A percentile compares a stretch with the other conserved stretches of the same genome.
Evolutionary conservation across 225 moss, liverwort and hornwort genomes (phyloP).

Genomic region (Antitrichia curtipendula): DNA sequence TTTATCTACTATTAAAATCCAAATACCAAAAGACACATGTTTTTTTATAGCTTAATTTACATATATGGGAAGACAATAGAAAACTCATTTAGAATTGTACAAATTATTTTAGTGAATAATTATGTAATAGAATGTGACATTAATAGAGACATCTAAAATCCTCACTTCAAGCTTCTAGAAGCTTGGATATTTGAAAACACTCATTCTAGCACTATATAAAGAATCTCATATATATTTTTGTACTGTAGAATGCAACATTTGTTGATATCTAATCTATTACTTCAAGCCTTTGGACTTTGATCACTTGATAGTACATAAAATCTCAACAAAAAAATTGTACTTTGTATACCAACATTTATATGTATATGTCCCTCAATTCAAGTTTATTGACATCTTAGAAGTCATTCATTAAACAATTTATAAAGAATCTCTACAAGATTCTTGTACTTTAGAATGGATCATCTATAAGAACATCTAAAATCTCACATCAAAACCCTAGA

Average conservation of each 20-base stretch:
- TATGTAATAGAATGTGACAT: neutral
- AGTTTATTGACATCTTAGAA: neutral
- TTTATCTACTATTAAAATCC: neutral
- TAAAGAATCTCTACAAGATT: neutral
- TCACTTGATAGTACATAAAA: neutral
- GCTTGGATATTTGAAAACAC: neutral
- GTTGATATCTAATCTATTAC: neutral
- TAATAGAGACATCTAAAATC: neutral
- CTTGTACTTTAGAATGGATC: neutral
- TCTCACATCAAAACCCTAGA: neutral
- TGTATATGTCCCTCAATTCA: neutral
- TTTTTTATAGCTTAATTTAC: neutral
- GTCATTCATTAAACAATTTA: neutral
- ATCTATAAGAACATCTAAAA: neutral
- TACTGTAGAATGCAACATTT: neutral
- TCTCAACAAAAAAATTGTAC: neutral
- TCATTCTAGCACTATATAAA: neutral
- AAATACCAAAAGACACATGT: neutral
- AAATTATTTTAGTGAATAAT: neutral
- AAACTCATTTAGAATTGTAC: neutral
- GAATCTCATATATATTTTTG: neutral
- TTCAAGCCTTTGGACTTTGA: neutral
- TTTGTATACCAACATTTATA: neutral
- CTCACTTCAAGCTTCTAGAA: neutral
- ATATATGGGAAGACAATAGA: neutral